Evolutionary conservation across 305 asterid species (phyloP).

Genomic region (Plantago lanceolata): DNA sequence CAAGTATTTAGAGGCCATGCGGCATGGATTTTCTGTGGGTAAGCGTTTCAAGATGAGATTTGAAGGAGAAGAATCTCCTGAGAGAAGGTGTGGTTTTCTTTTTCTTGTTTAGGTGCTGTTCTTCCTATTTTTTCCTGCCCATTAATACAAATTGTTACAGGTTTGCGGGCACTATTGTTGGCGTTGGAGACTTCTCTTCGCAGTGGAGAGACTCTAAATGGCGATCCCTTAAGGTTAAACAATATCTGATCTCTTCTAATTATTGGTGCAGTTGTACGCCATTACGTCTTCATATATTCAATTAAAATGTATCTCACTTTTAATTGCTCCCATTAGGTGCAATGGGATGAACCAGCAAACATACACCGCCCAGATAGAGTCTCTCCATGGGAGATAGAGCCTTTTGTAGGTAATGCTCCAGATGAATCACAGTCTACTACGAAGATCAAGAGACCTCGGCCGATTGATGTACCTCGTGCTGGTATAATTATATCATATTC

Average conservation of each 20-base stretch:
- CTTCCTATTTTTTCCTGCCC: neutral
- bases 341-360: conserved; percentile 76
- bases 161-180: conserved; percentile 77
- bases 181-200: conserved; percentile 53
- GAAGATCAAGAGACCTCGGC: conserved; percentile 67
- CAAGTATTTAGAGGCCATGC: conserved; percentile 58
- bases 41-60: conserved; percentile 82
- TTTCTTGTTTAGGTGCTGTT: neutral
- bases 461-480: conserved; percentile 44
- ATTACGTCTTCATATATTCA: neutral
- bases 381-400: conserved; percentile 91
- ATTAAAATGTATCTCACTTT: neutral
- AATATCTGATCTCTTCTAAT: neutral
- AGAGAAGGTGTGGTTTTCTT: conserved; percentile 50
- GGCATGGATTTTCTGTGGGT: conserved; percentile 55
- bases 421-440: conserved; percentile 38
- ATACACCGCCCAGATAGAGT: conserved; percentile 60
- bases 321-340: conserved; percentile 40
- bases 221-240: conserved; percentile 78
- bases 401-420: conserved; percentile 51
- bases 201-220: conserved; percentile 71
- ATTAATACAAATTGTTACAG: conserved; percentile 30
- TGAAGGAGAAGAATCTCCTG: conserved; percentile 83
- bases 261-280: conserved; percentile 4
- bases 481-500: conserved; percentile 28